Evolutionary conservation across 2,329 filamentous ascomycete genomes (phyloP), one percentile per base, ranked within the genome.

Genomic region (Talaromyces islandicus): DNA sequence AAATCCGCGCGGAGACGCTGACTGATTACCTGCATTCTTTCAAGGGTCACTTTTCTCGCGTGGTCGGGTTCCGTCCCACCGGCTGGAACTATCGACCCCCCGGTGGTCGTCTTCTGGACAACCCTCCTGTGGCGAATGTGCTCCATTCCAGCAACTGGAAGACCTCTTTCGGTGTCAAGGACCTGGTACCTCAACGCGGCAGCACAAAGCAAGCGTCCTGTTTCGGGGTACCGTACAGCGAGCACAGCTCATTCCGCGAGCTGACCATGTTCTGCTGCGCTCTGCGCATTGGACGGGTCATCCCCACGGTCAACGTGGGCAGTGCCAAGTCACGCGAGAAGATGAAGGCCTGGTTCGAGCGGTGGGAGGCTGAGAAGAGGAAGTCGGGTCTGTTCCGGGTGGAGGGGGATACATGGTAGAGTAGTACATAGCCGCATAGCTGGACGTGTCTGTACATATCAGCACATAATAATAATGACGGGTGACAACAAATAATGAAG

Each of bases 211-310:
- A 93, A 67, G 90, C 90, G 41, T 88, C 89, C 72, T 97, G 92
- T 72, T 96, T 95, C 67, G 92, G 91, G 0, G 94, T 97, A 2
- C 94, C 94, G 2, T 99, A 99, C 72, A 92, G 88, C 56, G 94
- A 99, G 77, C 94, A 99, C 73, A 94, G 90, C 73, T 95, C 90
- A 63, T 99, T 99, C 71, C 83, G 93, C 46, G 94, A 99, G 78
- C 75, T 99, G 70, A 93, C 91, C 0, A 88, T 97, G 83, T 99
- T 99, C 71, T 85, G 93, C 66, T 94, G 94, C 81, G 85, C 88
- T 21, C 73, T 99, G 72, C 80, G 90, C 60, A 95, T 99, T 65
- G 92, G 93, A 64, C 90, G 88, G 75, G 85, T 99, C 7, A 88
- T 99, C 17, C 94, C 94, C 0, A 99, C 94, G 0, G 94, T 99